Base-by-base conservation (phyloP, 257 asterid species). In the Nicotiana benthamiana region DNA sequence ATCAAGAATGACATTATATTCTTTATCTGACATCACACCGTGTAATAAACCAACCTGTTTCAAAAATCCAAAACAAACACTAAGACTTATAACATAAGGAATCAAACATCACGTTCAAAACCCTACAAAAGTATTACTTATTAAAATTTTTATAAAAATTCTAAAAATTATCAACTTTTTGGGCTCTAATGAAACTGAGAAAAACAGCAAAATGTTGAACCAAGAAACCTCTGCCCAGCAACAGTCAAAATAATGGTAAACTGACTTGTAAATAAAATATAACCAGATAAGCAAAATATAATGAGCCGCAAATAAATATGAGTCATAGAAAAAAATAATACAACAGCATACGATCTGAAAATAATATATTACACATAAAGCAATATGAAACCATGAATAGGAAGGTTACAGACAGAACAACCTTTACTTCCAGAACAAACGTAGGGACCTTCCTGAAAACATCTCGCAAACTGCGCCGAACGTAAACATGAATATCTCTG, bases 401-500 rank as follows among this genome's bases (percentile, higher is more conserved):
- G 51, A 74, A 48, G 62, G 40, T 74, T 74, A 16, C 43, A 48
- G 61, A 74, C 79, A 74, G 61, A 74, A 40, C 84, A 88, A 96
- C 99, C 91, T 92, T 90, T 76, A 96, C 94, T 89, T 92, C 99
- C 89, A 96, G 79, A 77, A 85, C 82, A 80, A 96, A 88, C 18
- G 96, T 96, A 56, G 99, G 99, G 86, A 96, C 97, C 90, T 90
- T 96, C 85, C 97, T 92, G 79, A 96, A 96, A 75, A 96, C 89
- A 79, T 96, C 99, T 87, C 99, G 91, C 83, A 96, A 90, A 87
- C 98, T 92, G 90, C 99, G 97, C 84, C 94, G 85, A 57, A 95
- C 96, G 90, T 84, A 90, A 86, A 92, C 86, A 83, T 90, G 97
- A 79, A 95, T 94, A 65, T 91, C 98, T 84, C 89, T 88, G 85